phyloP scores from a whole-genome alignment of 208 protist genomes.

The Phytomonas serpens region DNA sequence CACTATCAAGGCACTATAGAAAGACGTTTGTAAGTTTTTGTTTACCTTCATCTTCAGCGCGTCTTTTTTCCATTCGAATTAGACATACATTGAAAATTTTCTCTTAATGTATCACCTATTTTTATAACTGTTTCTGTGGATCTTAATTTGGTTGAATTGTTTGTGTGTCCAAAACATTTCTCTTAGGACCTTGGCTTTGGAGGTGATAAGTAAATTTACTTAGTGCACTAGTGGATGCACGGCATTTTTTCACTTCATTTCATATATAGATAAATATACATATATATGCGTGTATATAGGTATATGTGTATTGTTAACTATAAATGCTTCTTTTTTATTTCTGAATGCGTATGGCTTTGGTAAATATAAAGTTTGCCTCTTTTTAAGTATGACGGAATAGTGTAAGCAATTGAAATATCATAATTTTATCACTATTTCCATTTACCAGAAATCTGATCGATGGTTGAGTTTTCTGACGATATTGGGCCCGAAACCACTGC shows the following conservation, averaged over 20 bases:
- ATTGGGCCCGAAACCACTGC: conserved; percentile 32
- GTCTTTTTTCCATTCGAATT: background rate
- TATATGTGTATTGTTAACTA: background rate
- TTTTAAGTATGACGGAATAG: background rate
- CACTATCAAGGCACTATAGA: background rate
- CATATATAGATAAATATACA: background rate
- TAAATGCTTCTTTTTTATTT: background rate
- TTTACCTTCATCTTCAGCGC: background rate
- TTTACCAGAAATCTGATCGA: conserved; percentile 12
- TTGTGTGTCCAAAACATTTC: background rate
- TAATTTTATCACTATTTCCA: conserved; percentile 2
- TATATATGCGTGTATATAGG: conserved; percentile 1
- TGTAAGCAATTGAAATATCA: background rate
- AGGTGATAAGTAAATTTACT: background rate
- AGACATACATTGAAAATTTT: background rate
- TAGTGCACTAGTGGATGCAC: background rate
- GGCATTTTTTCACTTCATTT: background rate
- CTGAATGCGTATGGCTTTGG: background rate
- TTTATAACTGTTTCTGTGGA: background rate
- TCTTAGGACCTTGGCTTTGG: background rate
- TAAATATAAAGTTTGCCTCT: conserved; percentile 2
- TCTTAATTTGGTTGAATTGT: background rate
- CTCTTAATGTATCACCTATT: background rate
- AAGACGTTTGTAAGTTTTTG: background rate
- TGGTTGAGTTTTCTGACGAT: conserved; percentile 3